These are phyloP conservation scores for Fusarium udum DNA, from an alignment of 2,329 filamentous ascomycete species.

Conservation along the genomic window DNA sequence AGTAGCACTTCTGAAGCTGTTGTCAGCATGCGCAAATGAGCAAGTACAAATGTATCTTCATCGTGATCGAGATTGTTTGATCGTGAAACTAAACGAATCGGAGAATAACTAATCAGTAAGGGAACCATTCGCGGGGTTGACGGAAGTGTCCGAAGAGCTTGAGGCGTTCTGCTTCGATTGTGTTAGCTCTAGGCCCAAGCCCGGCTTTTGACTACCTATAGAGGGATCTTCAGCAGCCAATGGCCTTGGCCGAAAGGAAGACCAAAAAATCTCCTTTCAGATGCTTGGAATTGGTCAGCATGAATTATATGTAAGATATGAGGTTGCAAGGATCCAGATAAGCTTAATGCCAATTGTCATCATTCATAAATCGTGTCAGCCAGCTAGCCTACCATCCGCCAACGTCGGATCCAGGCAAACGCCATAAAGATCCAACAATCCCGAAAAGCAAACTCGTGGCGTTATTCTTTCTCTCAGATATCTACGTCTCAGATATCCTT, in stretches of 20 bases:
- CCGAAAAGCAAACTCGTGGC: neutral
- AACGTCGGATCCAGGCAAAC: neutral
- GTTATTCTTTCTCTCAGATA: neutral
- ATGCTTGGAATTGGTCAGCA: neutral
- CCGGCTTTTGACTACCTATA: neutral
- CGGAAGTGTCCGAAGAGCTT: neutral
- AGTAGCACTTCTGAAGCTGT: neutral
- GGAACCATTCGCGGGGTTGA: neutral
- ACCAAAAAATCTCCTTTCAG: neutral
- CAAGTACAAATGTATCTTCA: neutral
- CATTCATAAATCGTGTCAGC: neutral
- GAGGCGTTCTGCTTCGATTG: neutral
- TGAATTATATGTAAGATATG: neutral
- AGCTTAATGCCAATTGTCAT: neutral
- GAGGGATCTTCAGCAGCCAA: neutral
- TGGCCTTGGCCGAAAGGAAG: neutral
- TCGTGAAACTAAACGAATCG: neutral
- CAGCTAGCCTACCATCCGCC: neutral
- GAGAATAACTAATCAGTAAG: neutral
- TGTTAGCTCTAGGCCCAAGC: neutral
- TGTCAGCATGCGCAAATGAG: neutral
- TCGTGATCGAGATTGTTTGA: neutral
- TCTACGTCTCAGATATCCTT: constrained; percentile 22
- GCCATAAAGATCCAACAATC: neutral
- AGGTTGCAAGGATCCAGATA: neutral